Conservation (phyloP, 2,329 filamentous ascomycete genomes). For the Colletotrichum filicis region DNA sequence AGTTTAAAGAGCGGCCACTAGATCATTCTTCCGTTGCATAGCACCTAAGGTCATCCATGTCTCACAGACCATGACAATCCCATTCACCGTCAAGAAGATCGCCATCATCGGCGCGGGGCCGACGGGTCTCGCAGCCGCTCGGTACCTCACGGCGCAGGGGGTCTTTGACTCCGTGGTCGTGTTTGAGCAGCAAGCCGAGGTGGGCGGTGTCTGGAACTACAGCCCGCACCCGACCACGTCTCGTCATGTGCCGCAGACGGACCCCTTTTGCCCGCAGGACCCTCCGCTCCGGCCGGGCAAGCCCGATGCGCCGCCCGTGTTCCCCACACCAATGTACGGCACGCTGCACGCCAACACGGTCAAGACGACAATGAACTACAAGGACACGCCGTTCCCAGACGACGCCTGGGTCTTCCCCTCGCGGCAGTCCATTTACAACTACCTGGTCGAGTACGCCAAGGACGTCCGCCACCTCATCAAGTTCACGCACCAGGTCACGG, state of each 20-base stretch:
- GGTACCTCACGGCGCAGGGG: conserved; percentile 79
- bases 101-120: conserved; percentile 88
- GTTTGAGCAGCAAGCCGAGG: conserved; percentile 82
- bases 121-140: conserved; percentile 80
- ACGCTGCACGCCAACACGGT: conserved; percentile 89
- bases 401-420: conserved; percentile 79
- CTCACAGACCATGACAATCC: conserved; percentile 7
- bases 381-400: conserved; percentile 73
- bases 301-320: conserved; percentile 61
- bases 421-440: conserved; percentile 76
- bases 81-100: conserved; percentile 68
- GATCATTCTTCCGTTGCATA: background rate
- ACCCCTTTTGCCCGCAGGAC: conserved; percentile 70
- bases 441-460: conserved; percentile 77
- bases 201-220: conserved; percentile 91
- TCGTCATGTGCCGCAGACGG: conserved; percentile 75
- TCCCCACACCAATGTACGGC: conserved; percentile 87
- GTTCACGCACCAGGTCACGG: conserved; percentile 77
- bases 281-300: conserved; percentile 64
- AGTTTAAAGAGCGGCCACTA: background rate
- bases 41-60: background rate
- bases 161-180: conserved; percentile 76
- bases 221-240: conserved; percentile 60
- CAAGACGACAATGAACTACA: conserved; percentile 82
- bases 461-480: conserved; percentile 74